These are phyloP conservation scores for Fusarium sp. DNA, from an alignment of 2,329 filamentous ascomycete species.

Conservation along the genomic window DNA sequence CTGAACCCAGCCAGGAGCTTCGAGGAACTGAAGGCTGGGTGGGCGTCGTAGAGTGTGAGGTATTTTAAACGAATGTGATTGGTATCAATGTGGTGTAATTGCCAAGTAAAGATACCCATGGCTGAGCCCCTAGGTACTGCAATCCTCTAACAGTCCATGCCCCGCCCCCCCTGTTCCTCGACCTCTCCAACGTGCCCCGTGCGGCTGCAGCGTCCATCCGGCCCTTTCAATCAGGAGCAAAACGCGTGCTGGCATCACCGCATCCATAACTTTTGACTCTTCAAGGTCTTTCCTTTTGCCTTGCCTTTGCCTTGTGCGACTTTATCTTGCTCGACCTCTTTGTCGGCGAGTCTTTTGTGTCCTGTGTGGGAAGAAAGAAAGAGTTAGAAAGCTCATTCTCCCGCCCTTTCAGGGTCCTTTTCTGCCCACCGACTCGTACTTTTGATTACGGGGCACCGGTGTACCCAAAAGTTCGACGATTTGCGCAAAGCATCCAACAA, in stretches of 20 bases:
- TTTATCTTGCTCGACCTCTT: constrained; percentile 40
- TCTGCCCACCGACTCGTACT: constrained; percentile 16
- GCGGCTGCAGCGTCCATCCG: constrained; percentile 42
- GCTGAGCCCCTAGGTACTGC: constrained; percentile 29
- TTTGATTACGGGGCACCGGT: constrained; percentile 36
- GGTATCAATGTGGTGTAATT: constrained; percentile 1
- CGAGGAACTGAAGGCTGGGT: constrained; percentile 37
- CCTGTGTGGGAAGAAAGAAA: constrained; percentile 26
- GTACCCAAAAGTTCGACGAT: constrained; percentile 33
- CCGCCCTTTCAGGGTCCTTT: constrained; percentile 33
- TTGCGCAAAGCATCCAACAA: constrained; percentile 32
- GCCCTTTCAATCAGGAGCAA: constrained; percentile 47
- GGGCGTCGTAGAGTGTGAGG: constrained; percentile 22
- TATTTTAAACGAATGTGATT: constrained; percentile 5
- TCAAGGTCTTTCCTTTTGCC: constrained; percentile 37
- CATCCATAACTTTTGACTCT: constrained; percentile 41
- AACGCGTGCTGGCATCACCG: constrained; percentile 49
- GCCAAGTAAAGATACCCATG: constrained; percentile 6
- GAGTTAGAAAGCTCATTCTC: constrained; percentile 26
- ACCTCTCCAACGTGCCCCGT: constrained; percentile 40
- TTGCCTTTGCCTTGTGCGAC: constrained; percentile 38
- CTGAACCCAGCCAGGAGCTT: constrained; percentile 37
- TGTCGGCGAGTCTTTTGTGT: constrained; percentile 36
- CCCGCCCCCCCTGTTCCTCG: constrained; percentile 40
- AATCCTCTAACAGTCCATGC: constrained; percentile 28